These are phyloP conservation scores for Podaxis sp. DNA, from an alignment of 768 basidiomycete genomes.

Conservation along the genomic window DNA sequence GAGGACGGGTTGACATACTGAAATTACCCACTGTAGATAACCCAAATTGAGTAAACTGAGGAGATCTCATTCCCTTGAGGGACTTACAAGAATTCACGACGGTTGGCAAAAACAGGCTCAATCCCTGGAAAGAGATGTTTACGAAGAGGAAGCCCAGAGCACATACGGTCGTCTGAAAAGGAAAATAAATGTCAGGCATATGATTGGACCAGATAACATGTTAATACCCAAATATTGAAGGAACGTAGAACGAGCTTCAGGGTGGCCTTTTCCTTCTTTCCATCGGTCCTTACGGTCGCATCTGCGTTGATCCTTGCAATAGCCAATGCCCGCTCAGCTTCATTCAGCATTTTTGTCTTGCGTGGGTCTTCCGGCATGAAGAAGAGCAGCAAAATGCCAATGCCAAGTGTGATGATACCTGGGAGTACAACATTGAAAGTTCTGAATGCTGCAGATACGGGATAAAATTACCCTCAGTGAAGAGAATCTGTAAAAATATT, in stretches of 20 bases:
- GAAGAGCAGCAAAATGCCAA: constrained; percentile 22
- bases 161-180: constrained; percentile 25
- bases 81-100: constrained; percentile 39
- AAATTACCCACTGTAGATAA: constrained; percentile 28
- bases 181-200: not conserved
- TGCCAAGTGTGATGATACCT: constrained; percentile 25
- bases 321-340: constrained; percentile 23
- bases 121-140: constrained; percentile 40
- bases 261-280: constrained; percentile 11
- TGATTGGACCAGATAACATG: not conserved
- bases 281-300: constrained; percentile 14
- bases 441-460: not conserved
- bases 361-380: constrained; percentile 24
- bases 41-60: not conserved
- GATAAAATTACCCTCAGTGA: constrained; percentile 31
- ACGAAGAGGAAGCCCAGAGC: constrained; percentile 27
- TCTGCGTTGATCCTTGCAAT: constrained; percentile 27
- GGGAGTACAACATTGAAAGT: not conserved
- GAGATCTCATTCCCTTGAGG: not conserved
- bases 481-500: constrained; percentile 27
- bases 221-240: constrained; percentile 17
- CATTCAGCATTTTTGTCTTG: constrained; percentile 23
- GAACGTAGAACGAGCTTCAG: constrained; percentile 8
- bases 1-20: constrained; percentile 21
- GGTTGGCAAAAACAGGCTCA: constrained; percentile 43